Base-by-base conservation (phyloP, 2,329 filamentous ascomycete species). In the Cladosporium sp. region DNA sequence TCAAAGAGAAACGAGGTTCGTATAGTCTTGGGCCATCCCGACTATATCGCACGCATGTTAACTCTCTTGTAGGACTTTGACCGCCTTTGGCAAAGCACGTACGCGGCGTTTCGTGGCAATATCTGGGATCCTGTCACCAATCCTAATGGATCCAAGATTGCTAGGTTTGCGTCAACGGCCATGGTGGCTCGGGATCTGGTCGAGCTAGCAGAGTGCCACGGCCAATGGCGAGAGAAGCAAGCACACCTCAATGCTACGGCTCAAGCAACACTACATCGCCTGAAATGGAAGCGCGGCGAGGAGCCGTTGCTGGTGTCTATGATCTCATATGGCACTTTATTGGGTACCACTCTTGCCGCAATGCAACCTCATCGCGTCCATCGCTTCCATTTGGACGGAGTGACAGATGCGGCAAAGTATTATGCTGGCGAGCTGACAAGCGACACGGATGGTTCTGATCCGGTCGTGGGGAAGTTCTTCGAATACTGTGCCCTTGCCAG, bases 331-430 rank as follows among this genome's bases (percentile, higher is more conserved):
- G 38, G 38, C 15, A 41, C 38, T 6, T 1, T 41, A 15, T n/a
- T 41, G 38, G 77, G 74, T 18, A 78, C 78, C 30, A 79, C 77
- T 1, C 78, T 79, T 58, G 77, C 78, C 24, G 73, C 76, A 1
- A 74, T 80, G 72, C 78, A 76, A 59, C 78, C 77, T 2, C 72
- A 74, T 24, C 67, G 74, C 5, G 72, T 79, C 15, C 76, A 74
- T 24, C 24, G 73, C 30, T 70, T 78, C 59, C 72, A 76, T 28
- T 67, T 84, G 1, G 82, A 84, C 66, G 81, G 79, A 21, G 64
- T 68, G 14, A n/a, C 47, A n/a, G 55, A 58, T 57, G 49, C 55
- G 18, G 66, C 61, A 41, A 14, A 41, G 38, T 41, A 41, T 15
- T 41, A 41, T n/a, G 38, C 38, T n/a, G 38, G 38, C 15, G 38